Percentiles rank a stretch among this genome's conserved stretches.
Conservation (phyloP, 306 rosid species). For the Lithocarpus polystachyus region DNA sequence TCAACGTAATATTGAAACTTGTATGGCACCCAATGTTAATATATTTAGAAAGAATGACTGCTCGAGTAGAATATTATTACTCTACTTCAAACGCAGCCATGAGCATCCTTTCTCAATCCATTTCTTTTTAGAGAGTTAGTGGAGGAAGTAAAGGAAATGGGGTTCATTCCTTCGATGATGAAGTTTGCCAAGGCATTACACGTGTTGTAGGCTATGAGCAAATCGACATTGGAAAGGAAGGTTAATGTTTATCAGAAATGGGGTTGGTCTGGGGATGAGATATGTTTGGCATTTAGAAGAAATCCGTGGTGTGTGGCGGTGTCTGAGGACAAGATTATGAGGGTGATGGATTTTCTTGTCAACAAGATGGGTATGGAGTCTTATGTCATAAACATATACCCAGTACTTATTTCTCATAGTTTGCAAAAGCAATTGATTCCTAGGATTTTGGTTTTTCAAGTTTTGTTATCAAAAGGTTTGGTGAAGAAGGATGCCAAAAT, state of each 20-base stretch:
- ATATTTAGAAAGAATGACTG: not conserved
- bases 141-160: slow-evolving; percentile 33
- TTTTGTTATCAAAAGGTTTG: slow-evolving; percentile 32
- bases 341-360: slow-evolving; percentile 29
- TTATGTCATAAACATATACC: slow-evolving; percentile 11
- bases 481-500: slow-evolving; percentile 1
- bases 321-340: slow-evolving; percentile 30
- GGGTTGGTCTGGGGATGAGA: slow-evolving; percentile 52
- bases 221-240: slow-evolving; percentile 37
- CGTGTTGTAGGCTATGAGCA: not conserved
- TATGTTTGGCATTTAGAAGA: slow-evolving; percentile 26
- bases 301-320: slow-evolving; percentile 31
- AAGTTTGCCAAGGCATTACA: not conserved
- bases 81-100: slow-evolving; percentile 3
- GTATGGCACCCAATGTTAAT: not conserved
- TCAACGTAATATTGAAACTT: not conserved
- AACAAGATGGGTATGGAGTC: slow-evolving; percentile 36
- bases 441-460: not conserved
- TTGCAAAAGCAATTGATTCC: slow-evolving; percentile 25
- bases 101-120: not conserved
- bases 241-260: slow-evolving; percentile 34
- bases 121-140: not conserved
- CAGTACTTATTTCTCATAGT: slow-evolving; percentile 19
- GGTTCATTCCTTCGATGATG: slow-evolving; percentile 21
- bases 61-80: slow-evolving; percentile 8